Evolutionary conservation across 352 stramenopile genomes (phyloP).

Genomic region (Phytophthora syringae): DNA sequence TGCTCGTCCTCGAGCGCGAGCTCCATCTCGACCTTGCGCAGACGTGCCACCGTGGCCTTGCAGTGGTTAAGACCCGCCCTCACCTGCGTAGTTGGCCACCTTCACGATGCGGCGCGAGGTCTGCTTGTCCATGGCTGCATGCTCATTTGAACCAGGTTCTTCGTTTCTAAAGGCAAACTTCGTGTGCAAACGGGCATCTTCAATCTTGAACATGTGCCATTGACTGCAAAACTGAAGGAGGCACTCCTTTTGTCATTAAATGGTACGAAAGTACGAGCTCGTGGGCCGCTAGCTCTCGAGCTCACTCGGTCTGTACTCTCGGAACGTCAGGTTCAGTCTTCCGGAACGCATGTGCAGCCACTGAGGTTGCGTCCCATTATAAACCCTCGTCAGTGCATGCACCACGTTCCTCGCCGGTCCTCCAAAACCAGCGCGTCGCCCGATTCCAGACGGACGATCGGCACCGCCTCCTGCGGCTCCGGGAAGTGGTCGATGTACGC

Average conservation of each 20-base stretch:
- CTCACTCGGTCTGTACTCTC: constrained; percentile 60
- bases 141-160: too few species aligned
- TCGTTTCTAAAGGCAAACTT: too few species aligned
- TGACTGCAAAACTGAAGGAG: too few species aligned
- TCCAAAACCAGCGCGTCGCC: constrained; percentile 80
- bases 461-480: constrained; percentile 50
- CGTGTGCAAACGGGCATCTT: too few species aligned
- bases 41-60: constrained; percentile 38
- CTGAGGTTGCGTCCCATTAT: constrained; percentile 52
- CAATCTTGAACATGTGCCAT: too few species aligned
- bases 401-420: constrained; percentile 63
- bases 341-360: constrained; percentile 68
- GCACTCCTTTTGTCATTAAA: too few species aligned
- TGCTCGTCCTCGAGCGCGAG: constrained; percentile 45
- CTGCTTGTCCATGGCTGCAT: constrained; percentile 39
- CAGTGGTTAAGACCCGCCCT: constrained; percentile 48
- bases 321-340: constrained; percentile 77
- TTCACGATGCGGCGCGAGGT: constrained; percentile 44
- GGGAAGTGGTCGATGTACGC: constrained; percentile 76
- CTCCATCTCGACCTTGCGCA: constrained; percentile 43
- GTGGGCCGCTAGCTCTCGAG: constrained; percentile 15
- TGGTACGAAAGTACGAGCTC: too few species aligned
- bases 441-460: constrained; percentile 67
- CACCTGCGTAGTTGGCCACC: constrained; percentile 51
- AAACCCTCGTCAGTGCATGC: constrained; percentile 71